Evolutionary conservation across 768 basidiomycete species (phyloP).

Genomic region (Agaricus blazei): DNA sequence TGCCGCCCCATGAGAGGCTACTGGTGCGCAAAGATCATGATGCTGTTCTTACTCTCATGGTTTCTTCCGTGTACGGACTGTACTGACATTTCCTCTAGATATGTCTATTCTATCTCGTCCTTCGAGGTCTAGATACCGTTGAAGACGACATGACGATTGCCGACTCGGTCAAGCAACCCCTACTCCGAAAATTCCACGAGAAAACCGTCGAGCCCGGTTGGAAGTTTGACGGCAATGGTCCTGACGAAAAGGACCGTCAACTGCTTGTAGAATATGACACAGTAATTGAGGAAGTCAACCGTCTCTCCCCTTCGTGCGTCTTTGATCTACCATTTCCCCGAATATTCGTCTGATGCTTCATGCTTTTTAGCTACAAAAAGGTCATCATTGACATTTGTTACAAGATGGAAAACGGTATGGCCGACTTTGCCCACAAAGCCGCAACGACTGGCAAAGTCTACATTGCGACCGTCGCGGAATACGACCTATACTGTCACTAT

Average conservation of each 20-base stretch:
- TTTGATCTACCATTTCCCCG: slow-evolving; percentile 4
- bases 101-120: slow-evolving; percentile 90
- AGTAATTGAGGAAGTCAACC: slow-evolving; percentile 76
- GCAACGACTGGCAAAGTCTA: slow-evolving; percentile 65
- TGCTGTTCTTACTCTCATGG: background rate
- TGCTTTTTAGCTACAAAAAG: slow-evolving; percentile 50
- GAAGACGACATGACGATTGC: slow-evolving; percentile 98
- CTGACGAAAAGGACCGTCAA: slow-evolving; percentile 83
- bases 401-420: slow-evolving; percentile 96
- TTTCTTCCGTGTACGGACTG: background rate
- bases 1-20: background rate
- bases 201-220: slow-evolving; percentile 80
- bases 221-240: slow-evolving; percentile 78
- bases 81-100: slow-evolving; percentile 46
- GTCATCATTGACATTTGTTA: slow-evolving; percentile 78
- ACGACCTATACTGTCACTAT: slow-evolving; percentile 97
- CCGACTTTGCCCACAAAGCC: slow-evolving; percentile 86
- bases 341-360: slow-evolving; percentile 3
- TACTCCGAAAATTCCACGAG: slow-evolving; percentile 79
- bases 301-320: slow-evolving; percentile 59
- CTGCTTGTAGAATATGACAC: slow-evolving; percentile 80
- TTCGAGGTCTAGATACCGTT: slow-evolving; percentile 93
- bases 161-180: slow-evolving; percentile 78
- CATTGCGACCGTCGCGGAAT: slow-evolving; percentile 75
- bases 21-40: background rate